Evolutionary conservation across 73 alveolate genomes (phyloP), one percentile per base, ranked within the genome.

Genomic region (Uronychia setigera): DNA sequence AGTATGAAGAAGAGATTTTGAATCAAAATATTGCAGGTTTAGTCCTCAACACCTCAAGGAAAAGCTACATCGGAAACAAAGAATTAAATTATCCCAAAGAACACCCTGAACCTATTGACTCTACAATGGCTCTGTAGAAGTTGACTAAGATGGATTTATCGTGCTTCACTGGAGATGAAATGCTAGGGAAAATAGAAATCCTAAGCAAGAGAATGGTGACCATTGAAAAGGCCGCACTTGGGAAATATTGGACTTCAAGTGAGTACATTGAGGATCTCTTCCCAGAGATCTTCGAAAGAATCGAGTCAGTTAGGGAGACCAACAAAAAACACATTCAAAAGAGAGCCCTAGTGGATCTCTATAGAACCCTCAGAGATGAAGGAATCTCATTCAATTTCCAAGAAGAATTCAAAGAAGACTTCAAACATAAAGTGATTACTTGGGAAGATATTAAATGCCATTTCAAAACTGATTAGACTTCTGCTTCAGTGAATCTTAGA

Each of bases 341-440:
- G 9, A 78, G 90, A 60, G 93, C 95, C 29, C 86, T 90, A 32
- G 77, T 80, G n/a, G 95, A 90, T 79, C 33, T 90, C 28, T 67
- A 76, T 79, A 90, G 77, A 32, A 57, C 1, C 46, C 1, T 85
- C 78, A 76, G 77, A 57, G 91, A 85, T 30, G 28, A 85, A 78
- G 91, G 91, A 25, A 80, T 85, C 0, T 34, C 32, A 19, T 77
- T 19, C 31, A 85, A 85, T 27, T 76, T 76, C 76, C 57, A 78
- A 27, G n/a, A 29, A 57, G 76, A 60, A 26, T 77, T 33, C 76
- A 76, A 28, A 77, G 29, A 74, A 28, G 76, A 9, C 82, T 83
- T 77, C 59, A 77, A 1, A 77, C 67, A 74, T n/a, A n/a, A n/a
- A n/a, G n/a, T n/a, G n/a, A n/a, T n/a, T n/a, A n/a, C n/a, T n/a